Evolutionary conservation across 768 basidiomycete species (phyloP).

Genomic region (Daedaleopsis sinensis): DNA sequence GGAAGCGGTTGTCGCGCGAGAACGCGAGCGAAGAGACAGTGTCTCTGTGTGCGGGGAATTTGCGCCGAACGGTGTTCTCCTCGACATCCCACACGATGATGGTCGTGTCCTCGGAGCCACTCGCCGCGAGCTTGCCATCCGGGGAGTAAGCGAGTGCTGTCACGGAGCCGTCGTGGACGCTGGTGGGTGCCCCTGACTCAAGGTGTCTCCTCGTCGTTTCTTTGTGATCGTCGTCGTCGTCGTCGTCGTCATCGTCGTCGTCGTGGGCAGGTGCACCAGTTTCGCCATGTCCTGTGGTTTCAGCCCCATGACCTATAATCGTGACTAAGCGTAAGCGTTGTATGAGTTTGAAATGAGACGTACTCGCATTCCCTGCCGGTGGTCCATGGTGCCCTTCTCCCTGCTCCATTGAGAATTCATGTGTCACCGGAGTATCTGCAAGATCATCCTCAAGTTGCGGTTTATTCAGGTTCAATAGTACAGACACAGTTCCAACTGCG

Average conservation of each 20-base stretch:
- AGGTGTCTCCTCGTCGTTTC: neutral
- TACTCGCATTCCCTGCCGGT: neutral
- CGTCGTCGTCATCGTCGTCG: neutral
- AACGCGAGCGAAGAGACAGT: slow-evolving; percentile 19
- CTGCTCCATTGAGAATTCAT: too few relatives aligned
- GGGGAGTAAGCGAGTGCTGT: slow-evolving; percentile 26
- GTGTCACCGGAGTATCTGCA: neutral
- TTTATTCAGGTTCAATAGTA: neutral
- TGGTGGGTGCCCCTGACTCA: neutral
- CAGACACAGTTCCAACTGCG: neutral
- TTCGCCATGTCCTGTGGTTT: too few relatives aligned
- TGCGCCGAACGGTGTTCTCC: neutral
- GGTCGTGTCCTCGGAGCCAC: slow-evolving; percentile 25
- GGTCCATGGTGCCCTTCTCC: neutral
- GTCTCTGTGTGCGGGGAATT: slow-evolving; percentile 15
- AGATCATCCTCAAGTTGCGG: neutral
- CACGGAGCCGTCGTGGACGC: slow-evolving; percentile 9
- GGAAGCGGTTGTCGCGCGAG: slow-evolving; percentile 19
- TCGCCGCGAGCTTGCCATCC: slow-evolving; percentile 25
- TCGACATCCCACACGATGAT: slow-evolving; percentile 25
- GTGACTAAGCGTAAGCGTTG: too few relatives aligned
- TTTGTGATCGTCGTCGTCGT: neutral
- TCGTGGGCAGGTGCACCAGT: too few relatives aligned
- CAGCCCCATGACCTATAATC: too few relatives aligned
- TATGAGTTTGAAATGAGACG: too few relatives aligned